A percentile compares a stretch with the other conserved stretches of the same genome.
These are phyloP conservation scores for Gentiana dahurica DNA, from an alignment of 257 asterid species.

Conservation along the genomic window DNA sequence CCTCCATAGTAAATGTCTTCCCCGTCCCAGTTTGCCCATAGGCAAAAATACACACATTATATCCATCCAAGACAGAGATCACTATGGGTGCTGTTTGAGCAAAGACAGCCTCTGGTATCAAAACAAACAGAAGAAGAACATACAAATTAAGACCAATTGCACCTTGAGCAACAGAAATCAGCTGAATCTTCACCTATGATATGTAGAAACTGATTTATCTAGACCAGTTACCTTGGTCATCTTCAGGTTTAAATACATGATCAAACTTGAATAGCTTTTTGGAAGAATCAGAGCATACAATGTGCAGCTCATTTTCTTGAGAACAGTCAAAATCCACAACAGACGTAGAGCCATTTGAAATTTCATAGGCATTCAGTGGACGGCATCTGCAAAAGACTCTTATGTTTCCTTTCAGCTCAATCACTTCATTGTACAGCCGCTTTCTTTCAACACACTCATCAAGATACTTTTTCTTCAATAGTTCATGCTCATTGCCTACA, in stretches of 20 bases:
- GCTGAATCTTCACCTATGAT: neutral
- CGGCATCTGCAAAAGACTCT: conserved; percentile 97
- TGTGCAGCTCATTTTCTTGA: conserved; percentile 79
- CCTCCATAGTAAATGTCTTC: conserved; percentile 89
- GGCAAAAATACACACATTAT: conserved; percentile 92
- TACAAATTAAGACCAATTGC: neutral
- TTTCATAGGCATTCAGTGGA: conserved; percentile 70
- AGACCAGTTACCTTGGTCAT: conserved; percentile 51
- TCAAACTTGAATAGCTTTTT: conserved; percentile 78
- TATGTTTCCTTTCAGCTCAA: conserved; percentile 91
- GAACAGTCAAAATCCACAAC: conserved; percentile 64
- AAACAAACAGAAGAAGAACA: conserved; percentile 9
- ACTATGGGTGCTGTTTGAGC: conserved; percentile 72
- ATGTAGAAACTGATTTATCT: no score
- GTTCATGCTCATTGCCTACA: conserved; percentile 54
- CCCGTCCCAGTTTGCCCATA: conserved; percentile 91
- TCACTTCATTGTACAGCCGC: conserved; percentile 76
- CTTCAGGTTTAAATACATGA: conserved; percentile 74
- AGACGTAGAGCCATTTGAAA: conserved; percentile 48
- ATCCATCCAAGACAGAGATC: conserved; percentile 91
- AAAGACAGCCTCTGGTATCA: conserved; percentile 60
- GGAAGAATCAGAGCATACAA: conserved; percentile 62
- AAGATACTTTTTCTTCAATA: conserved; percentile 55
- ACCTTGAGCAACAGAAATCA: neutral
- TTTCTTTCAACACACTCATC: conserved; percentile 69